Percentiles rank a stretch among this genome's conserved stretches.
These are phyloP conservation scores for Jacaranda mimosifolia DNA, from an alignment of 257 asterid genomes.

Conservation along the genomic window DNA sequence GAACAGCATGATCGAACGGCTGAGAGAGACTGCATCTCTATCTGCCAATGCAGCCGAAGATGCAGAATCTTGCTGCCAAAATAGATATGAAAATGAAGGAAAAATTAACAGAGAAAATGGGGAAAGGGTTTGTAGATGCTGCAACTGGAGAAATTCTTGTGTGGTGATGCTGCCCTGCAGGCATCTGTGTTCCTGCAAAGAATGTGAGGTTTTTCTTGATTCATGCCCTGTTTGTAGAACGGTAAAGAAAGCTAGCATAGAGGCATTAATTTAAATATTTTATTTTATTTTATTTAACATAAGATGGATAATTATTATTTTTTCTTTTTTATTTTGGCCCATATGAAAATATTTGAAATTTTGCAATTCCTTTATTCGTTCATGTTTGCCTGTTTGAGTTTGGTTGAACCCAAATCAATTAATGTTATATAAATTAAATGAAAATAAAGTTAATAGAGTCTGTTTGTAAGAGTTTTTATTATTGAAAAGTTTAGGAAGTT, in stretches of 20 bases:
- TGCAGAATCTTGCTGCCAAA: conserved; percentile 66
- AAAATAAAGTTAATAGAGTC: too few relatives aligned
- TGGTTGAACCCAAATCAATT: too few relatives aligned
- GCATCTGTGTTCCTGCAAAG: conserved; percentile 69
- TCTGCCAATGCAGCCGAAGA: conserved; percentile 53
- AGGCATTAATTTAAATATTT: conserved; percentile 51
- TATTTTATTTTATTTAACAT: background rate
- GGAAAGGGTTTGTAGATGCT: conserved; percentile 57
- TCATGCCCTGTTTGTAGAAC: conserved; percentile 76
- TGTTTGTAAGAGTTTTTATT: too few relatives aligned
- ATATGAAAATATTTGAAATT: too few relatives aligned
- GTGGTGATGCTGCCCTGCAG: conserved; percentile 77
- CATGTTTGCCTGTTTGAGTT: too few relatives aligned
- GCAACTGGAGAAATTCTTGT: conserved; percentile 53
- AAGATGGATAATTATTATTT: background rate
- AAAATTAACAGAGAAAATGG: background rate
- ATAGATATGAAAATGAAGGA: background rate
- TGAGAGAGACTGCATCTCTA: conserved; percentile 41
- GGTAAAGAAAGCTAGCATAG: conserved; percentile 61
- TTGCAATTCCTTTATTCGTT: too few relatives aligned
- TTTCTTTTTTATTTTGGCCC: background rate
- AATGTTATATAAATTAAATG: too few relatives aligned
- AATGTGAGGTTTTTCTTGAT: conserved; percentile 66
- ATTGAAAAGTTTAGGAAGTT: too few relatives aligned
- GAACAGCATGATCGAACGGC: conserved; percentile 58